Evolutionary conservation across 2,329 filamentous ascomycete genomes (phyloP), one percentile per base, ranked within the genome.

Genomic region (Penicillium italicum): DNA sequence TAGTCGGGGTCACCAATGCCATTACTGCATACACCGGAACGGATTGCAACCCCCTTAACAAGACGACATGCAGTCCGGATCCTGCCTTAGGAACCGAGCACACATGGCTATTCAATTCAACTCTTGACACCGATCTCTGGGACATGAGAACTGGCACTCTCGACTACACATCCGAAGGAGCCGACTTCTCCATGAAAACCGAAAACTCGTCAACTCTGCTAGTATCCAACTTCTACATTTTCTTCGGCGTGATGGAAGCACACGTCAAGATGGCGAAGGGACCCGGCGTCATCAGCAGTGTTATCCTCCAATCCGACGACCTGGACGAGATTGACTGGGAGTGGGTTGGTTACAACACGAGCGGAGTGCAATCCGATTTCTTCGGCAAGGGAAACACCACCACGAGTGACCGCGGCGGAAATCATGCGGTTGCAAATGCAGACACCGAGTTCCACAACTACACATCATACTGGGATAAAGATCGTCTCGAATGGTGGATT

Each of bases 341-440:
- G 45, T 73, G 72, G 71, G 63, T 74, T 24, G 74, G 74, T 26
- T 70, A 69, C 45, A 71, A 74, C 56, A 68, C 66, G 16, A 65
- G 57, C 34, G 54, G 61, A 31, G 73, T 76, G 16, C 93, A 97
- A 74, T 89, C 87, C 64, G 97, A 97, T 76, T 97, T 95, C 78
- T 99, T 96, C 67, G 90, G 91, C 74, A 96, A 97, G 76, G 93
- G 93, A 51, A 82, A 89, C 63, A 90, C 88, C 0, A 67, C 68
- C 0, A 82, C 84, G 3, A 95, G 92, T 77, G 89, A 93, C 74
- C 87, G 92, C 53, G 93, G 90, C 59, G 86, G 88, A 53, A 89
- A 90, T 71, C 90, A 95, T 74, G 76, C 84, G 3, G 77, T 86
- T 68, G 62, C 77, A 59, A 76, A 83, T 68, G 92, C 87, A 56